Evolutionary conservation across 306 rosid species (phyloP).

Genomic region (Aeschynomene evenia): DNA sequence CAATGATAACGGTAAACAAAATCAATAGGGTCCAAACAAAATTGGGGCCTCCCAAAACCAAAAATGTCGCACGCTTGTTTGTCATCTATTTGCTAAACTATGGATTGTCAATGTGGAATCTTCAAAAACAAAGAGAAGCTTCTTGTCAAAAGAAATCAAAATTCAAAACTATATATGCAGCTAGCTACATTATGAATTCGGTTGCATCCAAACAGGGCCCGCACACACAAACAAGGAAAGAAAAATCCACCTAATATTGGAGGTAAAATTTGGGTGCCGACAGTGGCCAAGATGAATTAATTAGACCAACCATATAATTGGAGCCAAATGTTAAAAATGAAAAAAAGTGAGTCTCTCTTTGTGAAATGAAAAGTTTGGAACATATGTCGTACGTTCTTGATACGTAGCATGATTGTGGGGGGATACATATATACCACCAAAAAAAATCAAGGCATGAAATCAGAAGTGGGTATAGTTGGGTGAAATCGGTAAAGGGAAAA

Average conservation of each 20-base stretch:
- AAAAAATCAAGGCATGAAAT: neutral
- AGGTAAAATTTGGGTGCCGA: conserved; percentile 6
- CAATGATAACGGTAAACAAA: conserved; percentile 21
- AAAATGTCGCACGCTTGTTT: conserved; percentile 20
- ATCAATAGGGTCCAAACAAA: conserved; percentile 21
- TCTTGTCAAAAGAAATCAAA: neutral
- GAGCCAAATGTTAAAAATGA: neutral
- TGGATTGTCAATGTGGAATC: neutral
- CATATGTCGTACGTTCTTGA: neutral
- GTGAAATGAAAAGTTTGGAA: neutral
- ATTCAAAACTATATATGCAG: neutral
- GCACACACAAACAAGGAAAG: neutral
- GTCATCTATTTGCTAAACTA: neutral
- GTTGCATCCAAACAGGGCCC: neutral
- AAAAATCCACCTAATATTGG: neutral
- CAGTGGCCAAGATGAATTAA: neutral
- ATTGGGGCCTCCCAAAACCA: neutral
- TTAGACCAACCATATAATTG: neutral
- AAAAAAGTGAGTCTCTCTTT: neutral
- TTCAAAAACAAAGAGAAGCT: conserved; percentile 13
- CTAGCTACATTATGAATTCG: neutral
- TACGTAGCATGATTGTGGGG: neutral
- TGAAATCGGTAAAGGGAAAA: neutral
- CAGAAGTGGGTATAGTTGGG: neutral
- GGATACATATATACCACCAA: neutral